Evolutionary conservation across 2,329 filamentous ascomycete species (phyloP), one percentile per base, ranked within the genome.

Genomic region (Chalara sp.): DNA sequence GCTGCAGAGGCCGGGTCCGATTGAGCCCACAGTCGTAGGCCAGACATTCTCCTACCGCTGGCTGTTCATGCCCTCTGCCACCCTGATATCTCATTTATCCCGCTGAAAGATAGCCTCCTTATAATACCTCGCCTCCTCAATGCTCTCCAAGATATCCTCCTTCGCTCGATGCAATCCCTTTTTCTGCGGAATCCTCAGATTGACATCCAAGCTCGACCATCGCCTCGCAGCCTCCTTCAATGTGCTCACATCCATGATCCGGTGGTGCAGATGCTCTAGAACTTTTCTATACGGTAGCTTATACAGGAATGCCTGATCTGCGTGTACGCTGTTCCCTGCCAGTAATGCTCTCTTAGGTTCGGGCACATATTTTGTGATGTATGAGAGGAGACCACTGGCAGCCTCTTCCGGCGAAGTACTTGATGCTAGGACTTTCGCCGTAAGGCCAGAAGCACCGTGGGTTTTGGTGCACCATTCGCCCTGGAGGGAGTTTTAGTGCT

Each of bases 111-210:
- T 78, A 13, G 72, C 72, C 53, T 84, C 74, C 61, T 80, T 81
- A 68, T 96, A 97, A 66, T 87, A 96, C 62, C 74, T 81, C 49
- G 92, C 92, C 73, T 99, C 93, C 50, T 80, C 84, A 56, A 99
- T 96, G 69, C 92, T 97, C 73, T 99, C 93, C 54, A 96, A 68
- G 52, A 99, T 96, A 68, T 99, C 93, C 50, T 89, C 83, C 61
- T 79, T 83, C 0, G 93, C 93, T 68, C 92, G 81, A 71, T 99
- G 93, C 47, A 83, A 72, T 37, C 80, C 81, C 65, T 79, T 79
- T 74, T 97, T 97, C 55, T 64, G 68, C 10, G 92, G 91, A 31
- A 80, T 82, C 43, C 74, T 72, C 50, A 73, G 72, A 54, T 87
- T 63, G 6, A 87, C 66, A 6, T 79, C 74, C n/a, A 73, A 67